Base-by-base conservation (phyloP, 163 green algal species). In the Chlamydomonas reinhardtii region DNA sequence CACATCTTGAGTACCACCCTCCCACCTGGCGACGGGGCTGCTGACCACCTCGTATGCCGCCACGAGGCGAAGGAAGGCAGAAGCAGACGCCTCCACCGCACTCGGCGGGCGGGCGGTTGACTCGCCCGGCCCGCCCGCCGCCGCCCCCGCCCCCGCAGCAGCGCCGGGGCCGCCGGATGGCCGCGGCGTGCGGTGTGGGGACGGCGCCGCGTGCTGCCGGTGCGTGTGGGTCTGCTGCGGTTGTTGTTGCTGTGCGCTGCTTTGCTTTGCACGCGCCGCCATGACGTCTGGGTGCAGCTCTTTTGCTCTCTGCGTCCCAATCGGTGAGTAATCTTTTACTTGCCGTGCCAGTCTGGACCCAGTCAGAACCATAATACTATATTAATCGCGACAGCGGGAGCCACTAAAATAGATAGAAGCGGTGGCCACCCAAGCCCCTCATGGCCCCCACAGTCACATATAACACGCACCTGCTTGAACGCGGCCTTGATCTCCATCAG, bases 221-320 rank as follows among this genome's bases (percentile, higher is more conserved):
- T 39, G 59, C 0, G n/a, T 35, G 5, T 75, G 62, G 19, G 59
- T 31, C 66, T 35, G 48, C 29, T 19, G 35, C 24, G 37, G 22
- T 29, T 6, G 70, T 19, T 22, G 70, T 37, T 27, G 71, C 48
- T 61, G 71, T 20, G 71, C 19, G 16, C 25, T 48, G 76, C 65
- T 24, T 12, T 84, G 64, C 20, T 74, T 56, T 56, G 48, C 48
- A 66, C 35, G 20, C 35, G 22, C 56, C 35, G 17, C 29, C 37
- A 37, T 76, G 70, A 31, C 72, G n/a, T 87, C 82, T 12, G 82
- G 82, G 61, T 87, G 82, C 14, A 87, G 72, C 72, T 87, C 82
- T 32, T 87, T 87, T 72, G 82, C 82, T 16, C 82, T 6, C 82
- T 86, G 54, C 20, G n/a, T 56, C 39, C 5, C 8, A 5, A 48